Evolutionary conservation across 2,329 filamentous ascomycete species (phyloP), one percentile per base, ranked within the genome.

Genomic region (Paracoccidioides brasiliensis): DNA sequence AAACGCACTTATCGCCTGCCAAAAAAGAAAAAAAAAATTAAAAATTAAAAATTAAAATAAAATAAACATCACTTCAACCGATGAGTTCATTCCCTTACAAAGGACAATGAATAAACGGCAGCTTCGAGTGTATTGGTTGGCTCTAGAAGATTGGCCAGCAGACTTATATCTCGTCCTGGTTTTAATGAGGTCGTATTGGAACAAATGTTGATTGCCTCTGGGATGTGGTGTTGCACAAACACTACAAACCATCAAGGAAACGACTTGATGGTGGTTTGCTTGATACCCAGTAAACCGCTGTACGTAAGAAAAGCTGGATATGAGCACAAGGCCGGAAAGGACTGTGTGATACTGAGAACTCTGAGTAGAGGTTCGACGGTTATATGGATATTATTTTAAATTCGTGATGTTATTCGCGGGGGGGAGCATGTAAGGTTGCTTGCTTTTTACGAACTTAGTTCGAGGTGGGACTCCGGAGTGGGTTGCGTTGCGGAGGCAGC

Each of bases 1-100:
- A 35, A 37, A 45, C 38, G 41, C 51, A 55, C 55, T 14, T 42
- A 45, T 37, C 48, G 30, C 55, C 57, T 55, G 53, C 41, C 52
- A 58, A 52, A 41, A 44, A 12, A 22, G n/a, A n/a, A 22, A 22
- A 22, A 22, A 22, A 22, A 22, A 22, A 22, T 22, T 22, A 22
- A 22, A 22, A 22, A 22, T 22, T 22, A 22, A 22, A 22, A 22
- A 22, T 22, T 1, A 22, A 22, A 22, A 22, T 22, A 22, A 22
- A 22, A 22, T 22, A 22, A 22, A n/a, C 50, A 14, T 51, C 49
- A 42, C 46, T 15, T 55, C 22, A 52, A 42, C 15, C 38, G 40
- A 43, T 53, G 38, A 40, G 14, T 30, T 53, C 41, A 52, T 32
- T 52, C 49, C 49, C 49, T 52, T 52, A 52, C 49, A 52, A 41